These are phyloP conservation scores for Phyllachora maydis DNA, from an alignment of 2,329 filamentous ascomycete species.

Conservation along the genomic window DNA sequence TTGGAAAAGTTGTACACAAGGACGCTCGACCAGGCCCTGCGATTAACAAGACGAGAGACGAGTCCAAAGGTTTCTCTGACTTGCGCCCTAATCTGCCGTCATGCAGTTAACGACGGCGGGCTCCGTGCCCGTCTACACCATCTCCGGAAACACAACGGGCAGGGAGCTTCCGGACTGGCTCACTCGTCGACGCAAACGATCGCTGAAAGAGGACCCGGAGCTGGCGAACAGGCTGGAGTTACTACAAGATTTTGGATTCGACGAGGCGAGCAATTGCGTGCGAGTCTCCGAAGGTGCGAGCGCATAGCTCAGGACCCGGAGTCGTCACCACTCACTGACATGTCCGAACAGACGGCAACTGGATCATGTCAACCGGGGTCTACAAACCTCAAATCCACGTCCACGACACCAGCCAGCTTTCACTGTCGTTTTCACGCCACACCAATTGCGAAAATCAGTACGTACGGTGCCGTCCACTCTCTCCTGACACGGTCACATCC, in stretches of 20 bases:
- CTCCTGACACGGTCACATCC: too few relatives aligned
- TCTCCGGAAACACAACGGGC: slow-evolving; percentile 75
- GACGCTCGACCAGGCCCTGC: too few relatives aligned
- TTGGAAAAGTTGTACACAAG: too few relatives aligned
- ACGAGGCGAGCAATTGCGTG: slow-evolving; percentile 68
- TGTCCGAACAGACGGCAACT: too few relatives aligned
- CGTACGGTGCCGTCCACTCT: too few relatives aligned
- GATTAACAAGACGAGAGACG: too few relatives aligned
- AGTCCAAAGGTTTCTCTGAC: too few relatives aligned
- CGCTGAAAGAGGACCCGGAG: slow-evolving; percentile 78
- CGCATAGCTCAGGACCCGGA: too few relatives aligned
- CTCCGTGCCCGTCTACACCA: slow-evolving; percentile 70
- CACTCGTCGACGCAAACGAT: slow-evolving; percentile 70
- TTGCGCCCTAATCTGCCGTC: too few relatives aligned
- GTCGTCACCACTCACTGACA: too few relatives aligned
- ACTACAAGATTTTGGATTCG: slow-evolving; percentile 93
- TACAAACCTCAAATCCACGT: slow-evolving; percentile 63
- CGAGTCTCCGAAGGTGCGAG: slow-evolving; percentile 82
- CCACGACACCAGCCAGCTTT: slow-evolving; percentile 50
- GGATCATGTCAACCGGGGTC: slow-evolving; percentile 85
- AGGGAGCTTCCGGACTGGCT: slow-evolving; percentile 91
- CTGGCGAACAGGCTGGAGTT: slow-evolving; percentile 89
- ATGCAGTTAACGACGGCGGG: slow-evolving; percentile 77
- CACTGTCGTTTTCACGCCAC: slow-evolving; percentile 83
- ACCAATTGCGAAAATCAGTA: slow-evolving; percentile 81